Evolutionary conservation across 176 grass and related monocot genomes (phyloP).

Genomic region (Carex kokanica): DNA sequence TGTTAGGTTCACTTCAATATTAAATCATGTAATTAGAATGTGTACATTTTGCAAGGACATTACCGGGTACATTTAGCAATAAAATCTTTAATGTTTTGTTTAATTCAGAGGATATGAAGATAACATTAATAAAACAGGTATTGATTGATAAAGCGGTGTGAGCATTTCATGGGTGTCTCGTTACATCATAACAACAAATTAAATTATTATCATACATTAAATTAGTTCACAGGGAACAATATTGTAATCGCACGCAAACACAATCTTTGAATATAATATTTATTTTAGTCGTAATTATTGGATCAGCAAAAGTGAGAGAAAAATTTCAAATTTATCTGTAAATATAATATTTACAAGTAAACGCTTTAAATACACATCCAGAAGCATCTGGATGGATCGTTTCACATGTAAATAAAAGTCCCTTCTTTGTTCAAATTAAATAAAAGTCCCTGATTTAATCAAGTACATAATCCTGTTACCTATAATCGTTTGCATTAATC

Average conservation of each 20-base stretch:
- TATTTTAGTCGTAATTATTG: background rate
- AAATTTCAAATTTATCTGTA: background rate
- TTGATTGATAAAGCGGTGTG: background rate
- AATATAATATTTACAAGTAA: constrained; percentile 9
- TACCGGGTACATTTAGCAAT: background rate
- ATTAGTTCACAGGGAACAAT: background rate
- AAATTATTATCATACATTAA: background rate
- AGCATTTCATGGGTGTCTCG: constrained; percentile 7
- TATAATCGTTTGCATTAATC: background rate
- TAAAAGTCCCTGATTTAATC: background rate
- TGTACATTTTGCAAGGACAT: background rate
- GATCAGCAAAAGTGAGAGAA: background rate
- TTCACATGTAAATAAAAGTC: no score
- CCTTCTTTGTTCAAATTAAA: background rate
- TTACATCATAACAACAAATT: background rate
- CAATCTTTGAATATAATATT: constrained; percentile 21
- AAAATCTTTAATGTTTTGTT: background rate
- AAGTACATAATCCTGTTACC: background rate
- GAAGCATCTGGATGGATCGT: background rate
- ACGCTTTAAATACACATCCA: background rate
- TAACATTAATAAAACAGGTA: constrained; percentile 15
- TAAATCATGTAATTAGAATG: background rate
- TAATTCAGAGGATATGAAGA: constrained; percentile 6
- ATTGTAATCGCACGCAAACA: constrained; percentile 4
- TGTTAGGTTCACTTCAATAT: background rate